Base-by-base conservation (phyloP, 1,139 yeast genomes). In the Nakaseomyces uthaithaninus region DNA sequence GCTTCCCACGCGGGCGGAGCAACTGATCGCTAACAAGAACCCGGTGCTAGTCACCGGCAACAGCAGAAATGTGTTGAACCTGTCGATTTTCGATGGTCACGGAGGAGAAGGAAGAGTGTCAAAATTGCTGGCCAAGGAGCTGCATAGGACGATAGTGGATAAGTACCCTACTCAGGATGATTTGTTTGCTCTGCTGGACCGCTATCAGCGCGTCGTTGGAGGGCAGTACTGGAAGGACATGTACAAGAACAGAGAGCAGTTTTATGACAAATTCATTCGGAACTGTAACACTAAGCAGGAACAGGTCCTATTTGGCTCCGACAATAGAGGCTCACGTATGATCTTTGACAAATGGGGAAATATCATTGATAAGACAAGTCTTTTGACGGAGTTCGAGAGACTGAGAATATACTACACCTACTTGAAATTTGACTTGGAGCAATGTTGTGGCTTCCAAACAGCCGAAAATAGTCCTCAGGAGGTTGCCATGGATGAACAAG, bases 141-240 rank as follows among this genome's bases (percentile, higher is more conserved):
- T 86, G 34, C 74, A 80, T 25, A 53, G 62, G 38, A 71, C 68
- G 41, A 73, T 87, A 23, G 94, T 82, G 53, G 54, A 53, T 5
- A 65, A 67, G 33, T 43, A 63, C 9, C 53, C 58, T 2, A 44
- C 51, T 7, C 47, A 51, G 47, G 42, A 51, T 48, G 52, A 65
- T 43, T 49, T 69, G 50, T 55, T 64, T 48, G 47, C 59, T 14
- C 64, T 72, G 22, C 63, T 84, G 39, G 66, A 72, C 40, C 66
- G 68, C 39, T 78, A 77, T 57, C 65, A 69, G 40, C 71, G 72
- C 41, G 31, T 44, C 2, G 63, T 59, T 28, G 71, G 84, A 19
- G 95, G 95, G 3, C 89, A 93, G 2, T 91, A 91, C 62, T 91
- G 97, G 97, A 71, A 76, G 44, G 69, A 91, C 38, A 75, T 95